These are phyloP conservation scores for Ogataea angusta DNA, from an alignment of 805 yeast genomes.

Conservation along the genomic window DNA sequence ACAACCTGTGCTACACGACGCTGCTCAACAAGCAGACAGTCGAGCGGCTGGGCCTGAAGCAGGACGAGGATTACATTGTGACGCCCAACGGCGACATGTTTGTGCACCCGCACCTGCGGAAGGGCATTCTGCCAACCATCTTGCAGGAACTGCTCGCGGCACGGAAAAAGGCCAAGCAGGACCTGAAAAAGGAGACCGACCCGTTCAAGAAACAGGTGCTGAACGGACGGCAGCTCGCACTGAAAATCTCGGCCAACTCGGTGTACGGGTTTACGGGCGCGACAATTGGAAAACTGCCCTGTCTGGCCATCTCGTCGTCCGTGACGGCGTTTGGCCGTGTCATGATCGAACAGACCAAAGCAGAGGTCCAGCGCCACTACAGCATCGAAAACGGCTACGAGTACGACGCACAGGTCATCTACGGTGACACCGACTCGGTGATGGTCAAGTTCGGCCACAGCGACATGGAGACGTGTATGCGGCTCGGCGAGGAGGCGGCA, in stretches of 20 bases:
- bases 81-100: constrained; percentile 94
- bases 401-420: constrained; percentile 86
- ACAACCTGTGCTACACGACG: constrained; percentile 93
- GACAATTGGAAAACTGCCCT: constrained; percentile 94
- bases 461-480: constrained; percentile 83
- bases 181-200: constrained; percentile 87
- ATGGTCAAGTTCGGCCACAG: constrained; percentile 94
- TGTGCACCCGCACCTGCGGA: constrained; percentile 63
- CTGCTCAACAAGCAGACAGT: constrained; percentile 68
- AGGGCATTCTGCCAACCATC: constrained; percentile 91
- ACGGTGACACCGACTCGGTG: constrained; percentile 99
- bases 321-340: constrained; percentile 94
- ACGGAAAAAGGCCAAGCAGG: constrained; percentile 88
- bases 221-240: constrained; percentile 95
- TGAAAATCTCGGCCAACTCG: constrained; percentile 95
- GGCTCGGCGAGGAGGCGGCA: constrained; percentile 92
- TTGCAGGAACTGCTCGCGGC: constrained; percentile 84
- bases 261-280: constrained; percentile 99
- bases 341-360: constrained; percentile 92
- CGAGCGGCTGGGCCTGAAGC: constrained; percentile 56
- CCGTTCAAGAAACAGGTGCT: constrained; percentile 91
- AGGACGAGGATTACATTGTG: constrained; percentile 73
- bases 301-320: constrained; percentile 93
- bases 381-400: constrained; percentile 76
- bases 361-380: constrained; percentile 77